These are phyloP conservation scores for Rhizopus arrhizus DNA, from an alignment of 371 early-diverging fungal genomes.

Conservation along the genomic window DNA sequence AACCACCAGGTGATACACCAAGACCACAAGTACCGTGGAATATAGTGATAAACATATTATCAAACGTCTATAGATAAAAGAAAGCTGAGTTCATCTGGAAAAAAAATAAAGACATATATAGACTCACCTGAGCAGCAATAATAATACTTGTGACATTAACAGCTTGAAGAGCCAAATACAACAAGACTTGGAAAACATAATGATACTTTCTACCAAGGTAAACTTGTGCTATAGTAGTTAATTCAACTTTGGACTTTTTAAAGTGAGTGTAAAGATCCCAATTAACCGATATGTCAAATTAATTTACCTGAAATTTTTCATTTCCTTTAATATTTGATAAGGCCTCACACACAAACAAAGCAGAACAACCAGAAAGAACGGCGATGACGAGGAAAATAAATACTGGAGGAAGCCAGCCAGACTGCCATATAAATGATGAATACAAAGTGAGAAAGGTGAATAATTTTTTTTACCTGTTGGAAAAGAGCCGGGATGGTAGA, in stretches of 20 bases:
- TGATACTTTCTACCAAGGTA: constrained; percentile 59
- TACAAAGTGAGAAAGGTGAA: background rate
- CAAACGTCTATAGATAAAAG: constrained; percentile 33
- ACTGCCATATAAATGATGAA: constrained; percentile 14
- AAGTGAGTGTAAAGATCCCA: constrained; percentile 4
- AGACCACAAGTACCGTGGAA: constrained; percentile 49
- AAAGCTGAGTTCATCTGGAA: background rate
- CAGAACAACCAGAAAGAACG: constrained; percentile 53
- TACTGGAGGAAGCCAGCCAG: constrained; percentile 51
- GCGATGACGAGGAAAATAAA: constrained; percentile 50
- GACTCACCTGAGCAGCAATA: constrained; percentile 56
- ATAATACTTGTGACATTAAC: constrained; percentile 65
- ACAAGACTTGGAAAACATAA: constrained; percentile 54
- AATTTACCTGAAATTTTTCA: constrained; percentile 60
- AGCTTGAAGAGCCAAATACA: constrained; percentile 62
- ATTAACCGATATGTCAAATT: background rate
- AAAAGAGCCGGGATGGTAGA: constrained; percentile 49
- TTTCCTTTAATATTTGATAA: constrained; percentile 81
- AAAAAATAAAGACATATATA: background rate
- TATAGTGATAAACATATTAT: constrained; percentile 45
- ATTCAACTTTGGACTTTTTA: constrained; percentile 51
- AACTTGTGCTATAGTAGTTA: constrained; percentile 59
- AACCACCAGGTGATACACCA: constrained; percentile 42
- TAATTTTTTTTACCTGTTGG: constrained; percentile 35
- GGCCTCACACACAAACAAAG: constrained; percentile 77